A percentile compares a stretch with the other conserved stretches of the same genome.
phyloP scores from a whole-genome alignment of 768 basidiomycete genomes.

The Kwoniella mangroviensis region DNA sequence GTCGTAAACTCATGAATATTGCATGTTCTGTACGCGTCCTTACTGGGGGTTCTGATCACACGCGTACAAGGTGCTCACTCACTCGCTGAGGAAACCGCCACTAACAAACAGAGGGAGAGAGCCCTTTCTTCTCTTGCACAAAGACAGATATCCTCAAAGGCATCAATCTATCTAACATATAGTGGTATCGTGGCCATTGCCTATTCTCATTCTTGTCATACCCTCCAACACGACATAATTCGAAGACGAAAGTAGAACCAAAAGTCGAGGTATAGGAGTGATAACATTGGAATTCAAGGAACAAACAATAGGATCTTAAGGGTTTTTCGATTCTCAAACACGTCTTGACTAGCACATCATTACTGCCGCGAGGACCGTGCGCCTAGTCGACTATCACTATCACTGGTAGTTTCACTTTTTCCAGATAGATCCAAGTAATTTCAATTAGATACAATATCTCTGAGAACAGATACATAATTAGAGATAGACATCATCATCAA shows the following conservation, averaged over 20 bases:
- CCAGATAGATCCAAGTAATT: neutral
- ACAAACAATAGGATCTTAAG: constrained; percentile 6
- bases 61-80: neutral
- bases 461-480: neutral
- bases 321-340: neutral
- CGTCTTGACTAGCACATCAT: neutral
- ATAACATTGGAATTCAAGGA: neutral
- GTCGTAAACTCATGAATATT: too few species aligned
- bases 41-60: neutral
- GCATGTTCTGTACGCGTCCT: neutral
- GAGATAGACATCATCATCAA: constrained; percentile 6
- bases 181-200: neutral
- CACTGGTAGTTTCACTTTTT: neutral
- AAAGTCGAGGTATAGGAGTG: too few species aligned
- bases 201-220: neutral
- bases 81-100: neutral
- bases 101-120: neutral
- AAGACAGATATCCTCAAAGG: neutral
- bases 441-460: neutral
- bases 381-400: constrained; percentile 5
- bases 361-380: constrained; percentile 8
- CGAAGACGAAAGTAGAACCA: too few species aligned
- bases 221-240: too few species aligned
- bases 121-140: constrained; percentile 3
- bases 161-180: neutral